Base-by-base conservation (phyloP, 129 eudicot species). In the Gnaphalium uliginosum region DNA sequence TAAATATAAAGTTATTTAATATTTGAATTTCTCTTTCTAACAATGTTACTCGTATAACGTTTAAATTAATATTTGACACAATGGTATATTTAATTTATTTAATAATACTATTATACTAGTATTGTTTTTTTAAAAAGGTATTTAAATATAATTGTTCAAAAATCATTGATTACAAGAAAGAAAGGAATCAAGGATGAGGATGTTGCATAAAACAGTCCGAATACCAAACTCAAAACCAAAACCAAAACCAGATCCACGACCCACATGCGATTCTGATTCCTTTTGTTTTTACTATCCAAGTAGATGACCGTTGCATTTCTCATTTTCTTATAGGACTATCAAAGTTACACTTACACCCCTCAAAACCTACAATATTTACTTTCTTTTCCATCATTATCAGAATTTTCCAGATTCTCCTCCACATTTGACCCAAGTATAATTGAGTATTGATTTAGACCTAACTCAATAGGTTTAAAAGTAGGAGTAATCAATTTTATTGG, bases 211-310 rank as follows among this genome's bases (percentile, higher is more conserved):
- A 80, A 73, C 69, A 41, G 32, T 37, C 50, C 1, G 79, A 73
- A 19, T 35, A 72, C 69, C 68, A 78, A 43, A 32, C 77, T 48
- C 66, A 53, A 77, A 76, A 72, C 69, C 68, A 78, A 43, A 32
- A 72, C 32, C 66, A 53, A 77, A 76, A 58, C 46, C 51, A 78
- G 71, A 78, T 78, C 76, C 76, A 78, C 83, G 79, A 80, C 83
- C 83, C 83, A 80, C 75, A 80, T 80, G 79, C 79, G 53, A 79
- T 80, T 73, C 74, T 54, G 83, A 80, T 80, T 80, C 83, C 79
- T 73, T 73, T 73, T 73, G 83, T 69, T 73, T 78, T 69, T 60
- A 11, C 37, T 51, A 72, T 72, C 78, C 78, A 33, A 66, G 56
- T 54, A 67, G 83, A 79, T 66, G 83, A 79, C 83, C 79, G 79